Evolutionary conservation across 148 eudicot species (phyloP), one percentile per base, ranked within the genome.

Genomic region (Dysphania ambrosioides): DNA sequence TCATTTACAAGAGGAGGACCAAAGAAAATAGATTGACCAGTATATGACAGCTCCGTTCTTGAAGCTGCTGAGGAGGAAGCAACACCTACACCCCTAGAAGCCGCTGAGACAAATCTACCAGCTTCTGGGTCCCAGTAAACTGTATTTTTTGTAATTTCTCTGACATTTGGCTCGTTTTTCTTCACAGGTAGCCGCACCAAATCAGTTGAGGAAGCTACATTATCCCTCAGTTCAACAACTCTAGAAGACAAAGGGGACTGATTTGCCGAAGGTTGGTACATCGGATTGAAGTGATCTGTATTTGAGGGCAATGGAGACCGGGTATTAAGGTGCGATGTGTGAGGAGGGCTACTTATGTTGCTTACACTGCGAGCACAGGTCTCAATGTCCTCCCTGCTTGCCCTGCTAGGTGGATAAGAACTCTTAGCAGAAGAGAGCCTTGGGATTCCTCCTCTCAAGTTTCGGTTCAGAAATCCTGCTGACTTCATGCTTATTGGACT

Each of bases 41-140:
- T 75, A 72, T 86, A 86, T 61, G 79, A 73, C 41, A 87, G 85
- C 83, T 93, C 93, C 0, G 93, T 76, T 65, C 86, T 84, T 56
- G 88, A 72, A 38, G 61, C 73, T 49, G 66, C 78, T 15, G 88
- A 83, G 30, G 97, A 77, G 58, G 91, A 82, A 53, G 75, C 51
- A 38, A 40, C 72, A 42, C 86, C 83, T 0, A 66, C 77, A 18
- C 78, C 74, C 53, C 85, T 74, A 31, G 83, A 71, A 19, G 84
- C 78, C 8, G 88, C 78, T 16, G 98, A 91, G 21, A 93, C 91
- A 55, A 91, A 93, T 27, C 97, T 83, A 44, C 97, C 97, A 0
- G 95, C 97, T 80, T 88, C 90, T 36, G 86, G 91, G 76, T 91
- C 97, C 97, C 97, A 93, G 72, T 73, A 86, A 51, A 93, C 95